These are phyloP conservation scores for Nitzschia palea DNA, from an alignment of 108 stramenopile species.

Conservation along the genomic window DNA sequence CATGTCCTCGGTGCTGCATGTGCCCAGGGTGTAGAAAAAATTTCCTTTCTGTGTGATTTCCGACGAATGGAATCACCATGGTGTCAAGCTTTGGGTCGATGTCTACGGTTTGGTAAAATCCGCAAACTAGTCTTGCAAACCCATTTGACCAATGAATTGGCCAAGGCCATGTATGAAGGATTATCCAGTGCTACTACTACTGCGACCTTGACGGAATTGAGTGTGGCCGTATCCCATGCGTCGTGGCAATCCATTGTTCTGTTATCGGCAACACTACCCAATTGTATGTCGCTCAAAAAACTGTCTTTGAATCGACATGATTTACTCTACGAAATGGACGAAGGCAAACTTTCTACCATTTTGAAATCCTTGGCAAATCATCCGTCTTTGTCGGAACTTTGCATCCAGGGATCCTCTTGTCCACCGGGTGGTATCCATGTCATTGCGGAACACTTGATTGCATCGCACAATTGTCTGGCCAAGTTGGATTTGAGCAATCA, in stretches of 20 bases:
- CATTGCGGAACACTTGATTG: background rate
- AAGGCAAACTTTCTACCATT: background rate
- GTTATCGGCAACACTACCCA: background rate
- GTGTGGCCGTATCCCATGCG: background rate
- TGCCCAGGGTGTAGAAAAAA: background rate
- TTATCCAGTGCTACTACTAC: background rate
- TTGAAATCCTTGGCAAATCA: conserved; percentile 1
- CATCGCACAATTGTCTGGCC: background rate
- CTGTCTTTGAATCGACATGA: conserved; percentile 12
- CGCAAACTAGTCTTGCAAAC: conserved; percentile 4
- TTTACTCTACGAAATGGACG: background rate
- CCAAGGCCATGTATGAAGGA: conserved; percentile 3
- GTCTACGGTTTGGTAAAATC: background rate
- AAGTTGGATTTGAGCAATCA: conserved; percentile 22
- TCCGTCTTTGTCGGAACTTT: conserved; percentile 7
- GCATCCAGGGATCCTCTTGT: conserved; percentile 7
- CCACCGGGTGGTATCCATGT: background rate
- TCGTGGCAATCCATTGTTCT: background rate
- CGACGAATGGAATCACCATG: background rate
- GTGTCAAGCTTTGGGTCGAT: background rate
- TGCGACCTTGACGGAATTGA: background rate
- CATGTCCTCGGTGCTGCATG: background rate
- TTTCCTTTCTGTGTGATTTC: conserved; percentile 13
- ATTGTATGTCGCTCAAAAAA: background rate
- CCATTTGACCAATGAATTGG: background rate